A percentile compares a stretch with the other conserved stretches of the same genome.
Evolutionary conservation across 257 asterid genomes (phyloP).

Genomic region (Leptodermis oblonga): DNA sequence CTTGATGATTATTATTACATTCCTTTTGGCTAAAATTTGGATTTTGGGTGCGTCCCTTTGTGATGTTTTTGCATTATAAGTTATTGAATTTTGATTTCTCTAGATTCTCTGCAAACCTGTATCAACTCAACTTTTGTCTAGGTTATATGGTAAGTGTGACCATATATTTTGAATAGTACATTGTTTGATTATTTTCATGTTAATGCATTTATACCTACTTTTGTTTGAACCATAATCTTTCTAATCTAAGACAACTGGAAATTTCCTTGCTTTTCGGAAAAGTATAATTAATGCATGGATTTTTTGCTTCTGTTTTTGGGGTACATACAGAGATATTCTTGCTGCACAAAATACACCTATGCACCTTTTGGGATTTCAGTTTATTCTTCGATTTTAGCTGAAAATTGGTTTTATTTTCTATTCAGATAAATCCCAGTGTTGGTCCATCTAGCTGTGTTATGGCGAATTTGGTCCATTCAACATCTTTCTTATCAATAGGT

Average conservation of each 20-base stretch:
- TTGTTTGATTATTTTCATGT: neutral
- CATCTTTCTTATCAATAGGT: slow-evolving; percentile 30
- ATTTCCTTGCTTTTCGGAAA: neutral
- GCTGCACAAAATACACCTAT: too few relatives aligned
- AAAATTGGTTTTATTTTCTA: slow-evolving; percentile 5
- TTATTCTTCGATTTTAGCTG: slow-evolving; percentile 2
- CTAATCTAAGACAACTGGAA: neutral
- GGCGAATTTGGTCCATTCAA: slow-evolving; percentile 45
- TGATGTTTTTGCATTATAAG: neutral
- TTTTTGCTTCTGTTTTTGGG: neutral
- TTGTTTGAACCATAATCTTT: too few relatives aligned
- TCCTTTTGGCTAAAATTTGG: slow-evolving; percentile 1
- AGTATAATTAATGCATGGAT: neutral
- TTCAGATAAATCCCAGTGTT: slow-evolving; percentile 33
- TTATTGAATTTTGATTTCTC: neutral
- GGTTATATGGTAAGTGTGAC: too few relatives aligned
- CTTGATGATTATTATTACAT: neutral
- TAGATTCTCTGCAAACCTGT: neutral
- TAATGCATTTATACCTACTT: too few relatives aligned
- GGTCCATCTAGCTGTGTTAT: slow-evolving; percentile 24
- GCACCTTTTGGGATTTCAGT: neutral
- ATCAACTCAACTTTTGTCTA: too few relatives aligned
- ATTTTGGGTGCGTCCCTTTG: neutral
- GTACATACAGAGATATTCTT: too few relatives aligned
- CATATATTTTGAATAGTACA: too few relatives aligned